Evolutionary conservation across 2,329 filamentous ascomycete genomes (phyloP), one percentile per base, ranked within the genome.

Genomic region (Fusarium devonianum): DNA sequence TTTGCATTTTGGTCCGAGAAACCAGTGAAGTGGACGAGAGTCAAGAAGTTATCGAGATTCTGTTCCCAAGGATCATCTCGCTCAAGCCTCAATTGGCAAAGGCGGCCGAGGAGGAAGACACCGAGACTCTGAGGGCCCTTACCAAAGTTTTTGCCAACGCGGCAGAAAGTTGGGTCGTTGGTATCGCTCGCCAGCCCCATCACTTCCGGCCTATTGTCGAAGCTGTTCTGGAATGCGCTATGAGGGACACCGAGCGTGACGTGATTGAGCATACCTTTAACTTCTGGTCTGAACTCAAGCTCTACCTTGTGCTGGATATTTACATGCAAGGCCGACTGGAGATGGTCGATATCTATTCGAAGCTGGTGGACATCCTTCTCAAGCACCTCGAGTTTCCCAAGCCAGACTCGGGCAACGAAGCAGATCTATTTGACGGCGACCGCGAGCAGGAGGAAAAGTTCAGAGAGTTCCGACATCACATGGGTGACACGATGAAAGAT

Each of bases 201-300:
- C 85, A 92, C 39, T 97, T 97, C 76, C 83, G 89, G 28, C 85
- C 84, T 9, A 79, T 99, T 5, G 93, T 99, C 9, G 92, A 97
- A 65, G 86, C 89, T 6, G 86, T 99, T 12, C 80, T 97, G n/a
- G 92, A 97, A 74, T 96, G 92, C 67, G 92, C 90, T 53, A 84
- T 88, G 9, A 83, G 89, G 60, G 94, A 99, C 71, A 86, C 86
- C 69, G 93, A 97, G 43, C 85, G 89, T 54, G 94, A 99, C 60
- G 91, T 92, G 4, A 92, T 99, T 56, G 90, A 91, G 43, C 86
- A 94, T 65, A 99, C 95, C 0, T 99, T 99, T 73, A 86, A 85
- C 61, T 97, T 99, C 75, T 99, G 94, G 94, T 97, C 95, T 69
- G 94, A 99, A 69, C 81, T 99, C 35, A 99, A 99, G 78, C 92